Base-by-base conservation (phyloP, 371 early-diverging fungal species). In the Blakeslea trispora region DNA sequence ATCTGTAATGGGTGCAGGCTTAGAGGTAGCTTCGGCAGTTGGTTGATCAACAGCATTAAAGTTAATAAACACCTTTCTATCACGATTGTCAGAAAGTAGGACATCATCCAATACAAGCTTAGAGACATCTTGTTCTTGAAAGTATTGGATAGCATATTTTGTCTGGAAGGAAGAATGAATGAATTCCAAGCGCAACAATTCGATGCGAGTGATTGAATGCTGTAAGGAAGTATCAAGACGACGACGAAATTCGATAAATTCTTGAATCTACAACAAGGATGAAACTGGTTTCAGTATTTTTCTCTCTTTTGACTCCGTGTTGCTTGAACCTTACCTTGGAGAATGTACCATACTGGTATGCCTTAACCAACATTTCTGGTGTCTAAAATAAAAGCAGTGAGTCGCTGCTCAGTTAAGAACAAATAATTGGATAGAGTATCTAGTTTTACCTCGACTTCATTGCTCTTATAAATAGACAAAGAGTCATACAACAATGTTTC, bases 311-410 rank as follows among this genome's bases (percentile, higher is more conserved):
- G n/a, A n/a, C n/a, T n/a, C n/a, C n/a, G n/a, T n/a, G n/a, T n/a
- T n/a, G n/a, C n/a, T n/a, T n/a, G n/a, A n/a, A n/a, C n/a, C 13
- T 50, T 81, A 87, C 88, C 83, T 96, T 94, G 23, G 93, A 92
- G 69, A 87, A 95, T 1, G 94, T 91, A 1, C 83, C 88, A 59
- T 86, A 87, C 55, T 91, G 84, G 69, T 89, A 94, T 1, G 93
- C 94, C 40, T 90, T 83, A 18, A 90, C 83, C 31, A 94, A 69
- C 88, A 93, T 92, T 57, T 90, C 92, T 1, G 94, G 93, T 1
- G 94, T 90, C 85, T 91, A n/a, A n/a, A n/a, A n/a, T n/a, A n/a
- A n/a, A n/a, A n/a, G n/a, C n/a, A n/a, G n/a, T n/a, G n/a, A n/a
- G n/a, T n/a, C n/a, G n/a, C n/a, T n/a, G n/a, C n/a, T n/a, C n/a